Evolutionary conservation across 148 eudicot species (phyloP).

Genomic region (Silene latifolia): DNA sequence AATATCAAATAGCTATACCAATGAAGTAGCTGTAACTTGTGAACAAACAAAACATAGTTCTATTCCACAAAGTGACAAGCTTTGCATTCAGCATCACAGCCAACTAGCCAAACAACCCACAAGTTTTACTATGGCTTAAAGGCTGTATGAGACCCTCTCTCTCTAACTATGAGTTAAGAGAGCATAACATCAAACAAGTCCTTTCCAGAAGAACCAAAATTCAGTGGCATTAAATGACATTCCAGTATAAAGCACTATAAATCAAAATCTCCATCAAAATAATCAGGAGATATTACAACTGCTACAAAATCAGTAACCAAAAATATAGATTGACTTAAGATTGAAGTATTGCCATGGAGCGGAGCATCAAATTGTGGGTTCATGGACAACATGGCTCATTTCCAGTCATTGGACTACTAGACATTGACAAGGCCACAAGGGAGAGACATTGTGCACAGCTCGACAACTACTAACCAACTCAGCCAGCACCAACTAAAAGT

Average conservation of each 20-base stretch:
- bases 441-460: background rate
- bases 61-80: background rate
- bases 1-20: background rate
- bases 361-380: background rate
- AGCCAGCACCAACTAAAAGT: background rate
- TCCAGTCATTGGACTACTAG: background rate
- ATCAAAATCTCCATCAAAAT: background rate
- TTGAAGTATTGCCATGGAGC: background rate
- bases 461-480: background rate
- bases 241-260: background rate
- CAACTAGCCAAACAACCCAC: background rate
- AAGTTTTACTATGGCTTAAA: background rate
- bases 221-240: background rate
- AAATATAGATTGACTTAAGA: background rate
- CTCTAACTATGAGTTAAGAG: background rate
- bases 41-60: background rate
- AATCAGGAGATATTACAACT: background rate
- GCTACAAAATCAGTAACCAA: background rate
- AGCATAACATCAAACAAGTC: background rate
- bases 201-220: background rate
- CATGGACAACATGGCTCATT: background rate
- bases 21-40: background rate
- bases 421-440: background rate
- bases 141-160: background rate
- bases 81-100: background rate